These are phyloP conservation scores for Penicillium sclerotiorum DNA, from an alignment of 2,329 filamentous ascomycete species.

Conservation along the genomic window DNA sequence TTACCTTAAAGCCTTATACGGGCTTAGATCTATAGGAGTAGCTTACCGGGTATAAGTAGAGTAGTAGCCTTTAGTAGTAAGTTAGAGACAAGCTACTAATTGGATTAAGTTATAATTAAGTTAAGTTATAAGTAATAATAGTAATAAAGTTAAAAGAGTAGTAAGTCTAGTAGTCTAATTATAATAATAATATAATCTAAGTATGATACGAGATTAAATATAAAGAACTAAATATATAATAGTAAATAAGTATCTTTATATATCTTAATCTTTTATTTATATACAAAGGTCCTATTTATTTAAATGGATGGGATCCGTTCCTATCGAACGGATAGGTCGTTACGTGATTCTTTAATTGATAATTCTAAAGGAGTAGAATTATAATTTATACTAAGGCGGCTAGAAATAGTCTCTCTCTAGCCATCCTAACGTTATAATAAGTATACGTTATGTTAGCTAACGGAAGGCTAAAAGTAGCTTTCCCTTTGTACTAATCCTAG, in stretches of 20 bases:
- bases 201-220: background rate
- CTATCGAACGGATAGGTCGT: background rate
- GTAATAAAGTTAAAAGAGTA: background rate
- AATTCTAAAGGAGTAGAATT: too few species aligned
- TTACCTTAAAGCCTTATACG: too few species aligned
- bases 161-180: background rate
- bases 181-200: background rate
- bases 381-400: too few species aligned
- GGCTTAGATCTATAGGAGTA: too few species aligned
- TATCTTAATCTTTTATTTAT: background rate
- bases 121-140: background rate
- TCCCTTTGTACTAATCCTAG: background rate
- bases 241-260: background rate
- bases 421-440: background rate
- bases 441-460: background rate
- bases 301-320: background rate
- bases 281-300: background rate
- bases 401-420: too few species aligned
- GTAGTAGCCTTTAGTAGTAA: too few species aligned
- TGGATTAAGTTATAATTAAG: too few species aligned
- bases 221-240: background rate
- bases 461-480: background rate
- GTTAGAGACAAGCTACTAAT: too few species aligned
- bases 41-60: too few species aligned
- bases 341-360: background rate